Percentiles rank a stretch among this genome's conserved stretches.
Evolutionary conservation across 805 yeast species (phyloP).

Genomic region (Wickerhamomyces chambardii): DNA sequence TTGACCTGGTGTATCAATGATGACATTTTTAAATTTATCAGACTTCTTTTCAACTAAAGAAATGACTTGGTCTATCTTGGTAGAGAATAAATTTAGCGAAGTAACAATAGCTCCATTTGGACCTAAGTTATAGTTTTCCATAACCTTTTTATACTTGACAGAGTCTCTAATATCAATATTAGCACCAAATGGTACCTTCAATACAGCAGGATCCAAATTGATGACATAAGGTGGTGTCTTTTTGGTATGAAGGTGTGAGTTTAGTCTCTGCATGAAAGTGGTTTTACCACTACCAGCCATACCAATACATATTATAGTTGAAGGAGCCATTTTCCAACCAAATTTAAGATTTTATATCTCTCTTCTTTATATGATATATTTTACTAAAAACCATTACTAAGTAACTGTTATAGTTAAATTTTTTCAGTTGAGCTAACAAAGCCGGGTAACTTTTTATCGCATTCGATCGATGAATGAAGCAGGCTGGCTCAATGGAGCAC

Average conservation of each 20-base stretch:
- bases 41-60: conserved; percentile 71
- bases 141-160: conserved; percentile 89
- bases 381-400: no score
- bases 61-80: conserved; percentile 94
- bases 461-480: no score
- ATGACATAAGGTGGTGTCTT: conserved; percentile 81
- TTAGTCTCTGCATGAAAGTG: conserved; percentile 92
- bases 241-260: conserved; percentile 74
- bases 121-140: conserved; percentile 92
- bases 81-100: conserved; percentile 81
- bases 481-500: no score
- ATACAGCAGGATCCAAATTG: conserved; percentile 94
- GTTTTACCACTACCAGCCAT: conserved; percentile 91
- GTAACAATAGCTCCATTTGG: conserved; percentile 99
- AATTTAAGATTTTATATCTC: no score
- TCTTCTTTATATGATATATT: no score
- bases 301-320: conserved; percentile 44
- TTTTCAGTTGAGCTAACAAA: no score
- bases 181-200: conserved; percentile 87
- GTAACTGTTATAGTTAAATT: no score
- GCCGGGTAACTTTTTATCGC: no score
- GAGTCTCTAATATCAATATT: conserved; percentile 96
- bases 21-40: conserved; percentile 51
- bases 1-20: conserved; percentile 97
- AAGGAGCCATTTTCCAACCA: conserved; percentile 26